Evolutionary conservation across 2,329 filamentous ascomycete genomes (phyloP), one percentile per base, ranked within the genome.

Genomic region (Cytospora chrysosperma): DNA sequence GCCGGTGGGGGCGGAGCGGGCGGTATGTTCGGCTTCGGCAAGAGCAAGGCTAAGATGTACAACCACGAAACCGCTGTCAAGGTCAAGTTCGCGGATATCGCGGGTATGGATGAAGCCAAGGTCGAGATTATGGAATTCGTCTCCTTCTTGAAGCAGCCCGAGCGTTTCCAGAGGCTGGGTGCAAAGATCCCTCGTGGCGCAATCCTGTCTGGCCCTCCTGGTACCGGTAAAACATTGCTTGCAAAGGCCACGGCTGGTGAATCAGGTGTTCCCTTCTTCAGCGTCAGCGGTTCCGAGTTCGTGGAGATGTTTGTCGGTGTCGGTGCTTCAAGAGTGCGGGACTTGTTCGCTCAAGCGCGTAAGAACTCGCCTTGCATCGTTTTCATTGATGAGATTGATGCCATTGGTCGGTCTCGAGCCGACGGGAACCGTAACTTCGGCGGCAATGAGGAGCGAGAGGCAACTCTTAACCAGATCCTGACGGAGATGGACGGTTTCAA

Each of bases 231-330:
- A 81, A 99, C 95, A 2, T 81, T 99, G 66, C 86, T 99, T 53
- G 95, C 95, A 67, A 99, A 99, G 81, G 95, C 95, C 17, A 99
- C 95, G 12, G 95, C 95, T 57, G 95, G 95, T 74, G 95, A 99
- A 79, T 97, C 95, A 28, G 90, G 91, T 51, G 95, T 99, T 34
- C 95, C 95, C 0, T 99, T 99, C 84, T 99, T 93, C 84, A 97
- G 92, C 72, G 95, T 99, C 71, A 97, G 93, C 76, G 95, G 95
- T 74, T 99, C 95, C 56, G 95, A 99, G 75, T 99, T 99, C 74
- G 94, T 99, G 34, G 95, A 99, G 79, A 99, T 99, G 94, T 99
- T 99, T 74, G 95, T 99, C 58, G 95, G 95, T 86, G 95, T 99
- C 65, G 95, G 95, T 77, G 92, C 95, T 24, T 98, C 94, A 32